Conservation (phyloP, 129 eudicot genomes). For the Rutidosis leptorrhynchoides region DNA sequence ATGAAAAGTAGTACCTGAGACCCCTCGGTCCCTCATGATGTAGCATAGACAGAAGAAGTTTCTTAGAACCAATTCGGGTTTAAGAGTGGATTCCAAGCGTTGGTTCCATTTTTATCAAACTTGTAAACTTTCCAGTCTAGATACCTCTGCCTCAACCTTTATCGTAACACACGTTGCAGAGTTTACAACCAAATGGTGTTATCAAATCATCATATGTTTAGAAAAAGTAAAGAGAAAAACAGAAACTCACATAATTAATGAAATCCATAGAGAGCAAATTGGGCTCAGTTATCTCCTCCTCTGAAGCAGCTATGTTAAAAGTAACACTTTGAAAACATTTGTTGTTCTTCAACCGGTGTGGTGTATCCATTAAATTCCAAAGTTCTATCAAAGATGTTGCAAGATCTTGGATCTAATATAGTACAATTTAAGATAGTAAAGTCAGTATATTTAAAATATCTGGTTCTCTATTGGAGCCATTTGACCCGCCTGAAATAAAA, state of each 20-base stretch:
- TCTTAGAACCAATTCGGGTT: too few relatives aligned
- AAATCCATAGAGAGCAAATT: constrained; percentile 58
- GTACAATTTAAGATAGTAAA: constrained; percentile 4
- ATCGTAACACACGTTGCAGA: neutral
- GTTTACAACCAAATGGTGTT: neutral
- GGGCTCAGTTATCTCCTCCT: constrained; percentile 61
- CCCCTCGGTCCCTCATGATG: too few relatives aligned
- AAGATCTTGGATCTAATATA: constrained; percentile 67
- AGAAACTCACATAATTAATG: constrained; percentile 54
- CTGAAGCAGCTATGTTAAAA: constrained; percentile 68
- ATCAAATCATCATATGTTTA: too few relatives aligned
- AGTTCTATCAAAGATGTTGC: constrained; percentile 66
- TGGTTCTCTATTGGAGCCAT: too few relatives aligned
- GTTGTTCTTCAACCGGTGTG: constrained; percentile 78
- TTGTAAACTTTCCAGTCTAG: constrained; percentile 66
- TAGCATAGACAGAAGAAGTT: too few relatives aligned
- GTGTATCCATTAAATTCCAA: constrained; percentile 82
- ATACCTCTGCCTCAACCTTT: constrained; percentile 81
- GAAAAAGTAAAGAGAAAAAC: neutral
- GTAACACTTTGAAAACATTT: constrained; percentile 65
- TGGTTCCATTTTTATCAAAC: too few relatives aligned
- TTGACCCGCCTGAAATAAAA: constrained; percentile 5
- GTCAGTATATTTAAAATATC: neutral
- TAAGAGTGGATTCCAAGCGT: too few relatives aligned
- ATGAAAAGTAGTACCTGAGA: too few relatives aligned